Base-by-base conservation (phyloP, 352 stramenopile genomes). In the Thraustotheca clavata region DNA sequence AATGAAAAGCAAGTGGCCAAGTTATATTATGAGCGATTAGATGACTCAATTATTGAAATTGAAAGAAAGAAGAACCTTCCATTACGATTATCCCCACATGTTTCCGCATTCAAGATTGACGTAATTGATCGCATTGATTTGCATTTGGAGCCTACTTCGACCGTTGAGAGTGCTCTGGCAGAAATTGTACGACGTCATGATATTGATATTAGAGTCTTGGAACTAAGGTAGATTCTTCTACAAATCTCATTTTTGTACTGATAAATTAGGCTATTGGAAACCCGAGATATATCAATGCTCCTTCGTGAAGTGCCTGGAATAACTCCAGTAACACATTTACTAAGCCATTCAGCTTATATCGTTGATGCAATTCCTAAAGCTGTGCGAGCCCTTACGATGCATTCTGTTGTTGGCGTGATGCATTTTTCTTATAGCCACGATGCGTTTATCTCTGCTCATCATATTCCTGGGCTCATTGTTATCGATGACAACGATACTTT, bases 51-150 rank as follows among this genome's bases (percentile, higher is more conserved):
- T 71, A 89, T 81, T 0, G 82, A 92, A 60, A 84, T 95, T 47
- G 86, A 95, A 65, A 79, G 80, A 0, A 93, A 92, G 71, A 91
- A 89, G 59, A 78, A 91, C 61, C 67, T 92, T 12, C 18, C 76
- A 2, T 76, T 94, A 22, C 80, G 88, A 59, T 69, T 90, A 24
- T 91, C 83, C 62, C 76, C 85, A 39, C 91, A 91, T 69, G 86
- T 89, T 59, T 75, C 76, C 20, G 81, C 72, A 26, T 91, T 93
- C 48, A 72, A 3, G 3, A 52, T 31, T 24, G 43, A 77, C 2
- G 73, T 83, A 7, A 67, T 70, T 1, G 69, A 57, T n/a, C 71
- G 75, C 22, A 48, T 89, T 40, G 81, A 94, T 61, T 77, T 84
- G 41, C 74, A 91, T 18, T 75, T 94, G 27, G 55, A 77, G 16